Conservation (phyloP, 257 asterid genomes). For the Eucommia ulmoides region DNA sequence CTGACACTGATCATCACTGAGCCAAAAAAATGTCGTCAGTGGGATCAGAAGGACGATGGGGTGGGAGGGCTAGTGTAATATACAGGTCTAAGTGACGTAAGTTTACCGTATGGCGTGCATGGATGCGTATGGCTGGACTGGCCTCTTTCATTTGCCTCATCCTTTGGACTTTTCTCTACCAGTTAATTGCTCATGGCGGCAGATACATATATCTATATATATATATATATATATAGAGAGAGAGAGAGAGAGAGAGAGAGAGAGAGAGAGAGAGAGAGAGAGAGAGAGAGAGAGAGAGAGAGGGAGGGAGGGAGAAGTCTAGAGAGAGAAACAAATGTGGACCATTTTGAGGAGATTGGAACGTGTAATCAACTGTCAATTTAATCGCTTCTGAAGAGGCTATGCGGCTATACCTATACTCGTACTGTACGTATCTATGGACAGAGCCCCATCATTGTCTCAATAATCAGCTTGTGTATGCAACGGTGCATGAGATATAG, state of each 20-base stretch:
- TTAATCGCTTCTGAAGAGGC: constrained; percentile 9
- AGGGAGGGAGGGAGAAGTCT: too few species aligned
- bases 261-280: constrained; percentile 6
- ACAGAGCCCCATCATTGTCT: constrained; percentile 63
- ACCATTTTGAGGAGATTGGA: too few species aligned
- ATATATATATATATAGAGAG: neutral
- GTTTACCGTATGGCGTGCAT: constrained; percentile 35
- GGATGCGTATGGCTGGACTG: constrained; percentile 25
- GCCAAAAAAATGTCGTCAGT: constrained; percentile 13
- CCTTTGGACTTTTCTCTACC: constrained; percentile 9
- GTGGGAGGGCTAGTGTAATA: too few species aligned
- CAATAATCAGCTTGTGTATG: constrained; percentile 54
- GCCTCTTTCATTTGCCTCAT: neutral
- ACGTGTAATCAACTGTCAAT: too few species aligned
- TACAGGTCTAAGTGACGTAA: constrained; percentile 35
- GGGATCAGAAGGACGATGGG: constrained; percentile 2
- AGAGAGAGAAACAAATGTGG: too few species aligned
- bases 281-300: too few species aligned
- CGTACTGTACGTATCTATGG: constrained; percentile 20
- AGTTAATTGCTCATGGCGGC: constrained; percentile 6
- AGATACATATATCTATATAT: neutral
- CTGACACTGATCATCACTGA: constrained; percentile 11
- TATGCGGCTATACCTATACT: too few species aligned
- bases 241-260: neutral
- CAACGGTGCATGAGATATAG: too few species aligned